Base-by-base conservation (phyloP, 2,329 filamentous ascomycete species). In the Penicillium sp. region DNA sequence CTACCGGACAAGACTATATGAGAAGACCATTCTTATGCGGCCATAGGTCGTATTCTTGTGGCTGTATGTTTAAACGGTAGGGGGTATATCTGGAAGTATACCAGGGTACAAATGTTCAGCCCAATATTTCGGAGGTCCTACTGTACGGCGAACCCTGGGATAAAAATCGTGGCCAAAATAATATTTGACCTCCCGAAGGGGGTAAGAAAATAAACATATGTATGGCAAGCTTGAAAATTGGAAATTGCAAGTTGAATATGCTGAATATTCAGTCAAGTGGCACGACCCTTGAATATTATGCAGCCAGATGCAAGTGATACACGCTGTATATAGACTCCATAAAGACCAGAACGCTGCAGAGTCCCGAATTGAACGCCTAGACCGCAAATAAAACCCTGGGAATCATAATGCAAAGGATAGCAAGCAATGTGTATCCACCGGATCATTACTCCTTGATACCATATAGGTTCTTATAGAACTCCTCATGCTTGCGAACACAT, bases 401-500 rank as follows among this genome's bases (percentile, higher is more conserved):
- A 22, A 40, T 17, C 34, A 31, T 22, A 21, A 39, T 22, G 34
- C 26, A 39, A 45, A 39, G 26, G 13, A 38, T 21, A 38, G 17
- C 17, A 45, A 39, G 26, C 28, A 29, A 39, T 26, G 9, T 29
- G 26, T 28, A 19, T 19, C 33, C 10, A 37, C 26, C 17, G 19
- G 31, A 22, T n/a, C 15, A 26, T 45, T 39, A 45, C 29, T 26
- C 34, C n/a, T 33, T 24, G 34, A 40, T 39, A 13, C 28, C 41
- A 28, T 45, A 45, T 28, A 34, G 34, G 26, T 6, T 49, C 17
- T 33, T 51, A 13, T 41, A 51, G 55, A 61, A 53, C 17, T 47
- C 48, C 43, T 42, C 44, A 19, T 51, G 48, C 32, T 51, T 51
- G 57, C 55, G 43, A 72, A 70, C 59, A 72, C 74, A 51, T 53